A percentile compares a stretch with the other conserved stretches of the same genome.
Evolutionary conservation across 2,329 filamentous ascomycete species (phyloP).

Genomic region (Gnomoniopsis smithogilvyi): DNA sequence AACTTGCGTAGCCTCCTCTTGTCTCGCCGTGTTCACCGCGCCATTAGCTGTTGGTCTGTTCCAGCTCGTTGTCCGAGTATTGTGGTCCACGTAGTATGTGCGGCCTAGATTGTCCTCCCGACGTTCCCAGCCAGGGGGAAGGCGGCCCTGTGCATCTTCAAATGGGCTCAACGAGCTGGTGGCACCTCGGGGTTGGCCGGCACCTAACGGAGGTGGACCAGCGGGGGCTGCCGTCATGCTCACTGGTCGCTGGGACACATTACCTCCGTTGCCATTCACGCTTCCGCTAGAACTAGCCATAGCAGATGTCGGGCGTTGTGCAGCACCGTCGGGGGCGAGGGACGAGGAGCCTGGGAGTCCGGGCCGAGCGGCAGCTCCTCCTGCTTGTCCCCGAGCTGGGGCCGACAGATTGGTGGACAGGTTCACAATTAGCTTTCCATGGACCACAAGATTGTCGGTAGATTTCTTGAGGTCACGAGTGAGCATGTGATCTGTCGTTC

Average conservation of each 20-base stretch:
- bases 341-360: constrained; percentile 43
- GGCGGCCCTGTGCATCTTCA: constrained; percentile 88
- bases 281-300: constrained; percentile 48
- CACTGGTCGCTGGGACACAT: constrained; percentile 43
- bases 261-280: constrained; percentile 37
- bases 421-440: constrained; percentile 96
- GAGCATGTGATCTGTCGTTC: constrained; percentile 88
- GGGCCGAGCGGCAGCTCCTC: constrained; percentile 40
- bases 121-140: constrained; percentile 93
- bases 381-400: constrained; percentile 55
- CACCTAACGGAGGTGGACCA: constrained; percentile 32
- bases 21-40: constrained; percentile 70
- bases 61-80: constrained; percentile 96
- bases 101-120: constrained; percentile 91
- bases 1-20: constrained; percentile 87
- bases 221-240: constrained; percentile 38
- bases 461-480: constrained; percentile 96
- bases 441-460: constrained; percentile 94
- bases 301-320: constrained; percentile 51
- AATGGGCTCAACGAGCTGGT: constrained; percentile 76
- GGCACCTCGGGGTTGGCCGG: constrained; percentile 37
- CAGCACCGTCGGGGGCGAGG: constrained; percentile 38
- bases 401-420: constrained; percentile 83
- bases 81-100: constrained; percentile 98
- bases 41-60: constrained; percentile 80